Conservation (phyloP, 2,329 filamentous ascomycete species). For the Aspergillaceae sp. region DNA sequence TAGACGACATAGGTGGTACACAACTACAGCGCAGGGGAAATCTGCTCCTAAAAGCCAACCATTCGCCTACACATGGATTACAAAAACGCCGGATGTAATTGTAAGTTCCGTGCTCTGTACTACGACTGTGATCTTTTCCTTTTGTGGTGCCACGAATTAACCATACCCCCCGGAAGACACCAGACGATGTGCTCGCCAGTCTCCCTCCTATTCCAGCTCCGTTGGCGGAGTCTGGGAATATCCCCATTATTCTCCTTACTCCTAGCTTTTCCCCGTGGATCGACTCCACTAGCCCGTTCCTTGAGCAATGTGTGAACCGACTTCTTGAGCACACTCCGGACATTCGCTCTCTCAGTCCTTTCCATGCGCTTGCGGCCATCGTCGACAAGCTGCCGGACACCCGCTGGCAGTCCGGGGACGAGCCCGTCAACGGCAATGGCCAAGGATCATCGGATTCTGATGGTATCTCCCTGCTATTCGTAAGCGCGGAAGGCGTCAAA, state of each 20-base stretch:
- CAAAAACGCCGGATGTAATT: conserved; percentile 20
- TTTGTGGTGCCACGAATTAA: background rate
- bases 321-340: conserved; percentile 13
- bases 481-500: conserved; percentile 15
- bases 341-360: conserved; percentile 1
- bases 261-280: conserved; percentile 31
- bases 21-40: conserved; percentile 9
- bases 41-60: conserved; percentile 3
- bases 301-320: conserved; percentile 21
- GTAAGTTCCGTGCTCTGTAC: conserved; percentile 11
- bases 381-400: conserved; percentile 28
- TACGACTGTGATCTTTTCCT: background rate
- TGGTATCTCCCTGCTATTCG: conserved; percentile 28
- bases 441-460: conserved; percentile 16
- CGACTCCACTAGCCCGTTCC: conserved; percentile 22
- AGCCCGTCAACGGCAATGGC: background rate
- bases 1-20: conserved; percentile 6
- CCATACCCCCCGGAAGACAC: conserved; percentile 15
- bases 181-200: conserved; percentile 22
- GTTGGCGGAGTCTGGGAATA: conserved; percentile 8
- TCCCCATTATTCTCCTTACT: conserved; percentile 30
- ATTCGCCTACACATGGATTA: conserved; percentile 27
- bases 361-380: conserved; percentile 27
- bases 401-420: conserved; percentile 1
- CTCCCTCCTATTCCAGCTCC: conserved; percentile 13